phyloP scores from a whole-genome alignment of 306 rosid species.

The Bauhinia variegata region DNA sequence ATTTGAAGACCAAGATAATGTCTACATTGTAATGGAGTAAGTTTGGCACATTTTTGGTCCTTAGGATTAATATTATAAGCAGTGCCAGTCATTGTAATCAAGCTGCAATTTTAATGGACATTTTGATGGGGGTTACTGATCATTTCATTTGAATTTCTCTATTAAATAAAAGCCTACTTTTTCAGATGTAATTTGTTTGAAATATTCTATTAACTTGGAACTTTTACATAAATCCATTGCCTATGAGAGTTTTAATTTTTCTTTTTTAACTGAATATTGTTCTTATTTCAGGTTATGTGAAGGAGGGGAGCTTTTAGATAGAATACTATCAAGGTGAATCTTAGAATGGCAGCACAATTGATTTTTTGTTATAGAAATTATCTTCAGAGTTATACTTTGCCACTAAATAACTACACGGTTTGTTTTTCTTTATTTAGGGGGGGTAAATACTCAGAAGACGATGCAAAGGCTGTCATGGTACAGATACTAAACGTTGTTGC shows the following conservation, averaged over 20 bases:
- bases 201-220: conserved; percentile 3
- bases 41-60: conserved; percentile 41
- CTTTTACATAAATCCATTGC: conserved; percentile 2
- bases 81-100: conserved; percentile 14
- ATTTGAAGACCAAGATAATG: conserved; percentile 94
- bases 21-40: conserved; percentile 99
- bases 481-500: conserved; percentile 92
- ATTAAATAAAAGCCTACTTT: not conserved
- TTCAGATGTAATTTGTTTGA: not conserved
- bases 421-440: conserved; percentile 62
- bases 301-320: conserved; percentile 98
- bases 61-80: conserved; percentile 16
- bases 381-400: conserved; percentile 27
- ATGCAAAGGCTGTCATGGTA: conserved; percentile 92
- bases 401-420: conserved; percentile 36
- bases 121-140: not conserved
- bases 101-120: too few relatives aligned
- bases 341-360: conserved; percentile 9
- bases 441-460: conserved; percentile 97
- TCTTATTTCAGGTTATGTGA: conserved; percentile 89
- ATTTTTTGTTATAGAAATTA: not conserved
- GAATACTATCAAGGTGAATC: conserved; percentile 89
- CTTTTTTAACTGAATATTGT: conserved; percentile 23
- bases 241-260: not conserved
- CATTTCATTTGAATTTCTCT: not conserved